phyloP scores from a whole-genome alignment of 306 rosid species.

The Malus orientalis region DNA sequence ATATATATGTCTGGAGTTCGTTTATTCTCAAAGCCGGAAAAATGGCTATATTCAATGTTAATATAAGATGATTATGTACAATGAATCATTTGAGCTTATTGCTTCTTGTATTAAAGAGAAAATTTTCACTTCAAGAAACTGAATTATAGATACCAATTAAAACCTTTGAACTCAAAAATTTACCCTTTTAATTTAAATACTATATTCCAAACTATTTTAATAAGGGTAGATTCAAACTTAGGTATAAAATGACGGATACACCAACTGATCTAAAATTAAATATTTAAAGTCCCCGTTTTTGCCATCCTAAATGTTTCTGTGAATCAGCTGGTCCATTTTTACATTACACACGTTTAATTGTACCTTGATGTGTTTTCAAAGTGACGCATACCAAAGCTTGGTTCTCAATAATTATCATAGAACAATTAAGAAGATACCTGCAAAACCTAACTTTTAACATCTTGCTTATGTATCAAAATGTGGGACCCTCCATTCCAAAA shows the following conservation, averaged over 20 bases:
- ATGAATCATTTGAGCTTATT: background rate
- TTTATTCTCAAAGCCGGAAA: background rate
- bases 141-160: background rate
- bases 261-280: background rate
- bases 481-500: slow-evolving; percentile 11
- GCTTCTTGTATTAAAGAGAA: background rate
- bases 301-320: background rate
- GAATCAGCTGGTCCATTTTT: background rate
- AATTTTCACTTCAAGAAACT: background rate
- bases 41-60: background rate
- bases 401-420: background rate
- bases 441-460: background rate
- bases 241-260: too few species aligned
- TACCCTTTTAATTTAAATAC: background rate
- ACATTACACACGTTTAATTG: background rate
- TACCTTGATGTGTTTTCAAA: background rate
- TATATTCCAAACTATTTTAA: too few species aligned
- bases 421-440: background rate
- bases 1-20: too few species aligned
- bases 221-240: background rate
- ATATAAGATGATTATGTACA: background rate
- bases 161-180: background rate
- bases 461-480: background rate
- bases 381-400: background rate
- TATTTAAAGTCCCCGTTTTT: background rate